Conservation (phyloP, 2,329 filamentous ascomycete species). For the Beauveria sp. region DNA sequence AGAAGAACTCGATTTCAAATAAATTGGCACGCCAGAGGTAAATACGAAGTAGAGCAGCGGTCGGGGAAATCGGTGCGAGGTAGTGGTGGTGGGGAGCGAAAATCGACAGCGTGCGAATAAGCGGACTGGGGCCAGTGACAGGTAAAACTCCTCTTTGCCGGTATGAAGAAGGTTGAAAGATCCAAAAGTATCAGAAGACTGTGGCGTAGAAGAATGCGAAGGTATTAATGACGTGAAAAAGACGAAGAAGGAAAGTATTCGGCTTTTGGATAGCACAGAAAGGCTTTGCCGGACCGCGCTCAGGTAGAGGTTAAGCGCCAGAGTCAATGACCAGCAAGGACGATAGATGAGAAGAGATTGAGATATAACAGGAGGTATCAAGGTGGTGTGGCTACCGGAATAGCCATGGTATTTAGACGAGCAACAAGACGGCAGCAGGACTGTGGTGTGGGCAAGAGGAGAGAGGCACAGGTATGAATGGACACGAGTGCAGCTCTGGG, state of each 20-base stretch:
- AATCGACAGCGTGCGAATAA: slow-evolving; percentile 9
- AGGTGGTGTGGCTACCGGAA: slow-evolving; percentile 8
- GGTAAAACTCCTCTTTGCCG: not conserved
- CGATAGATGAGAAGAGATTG: not conserved
- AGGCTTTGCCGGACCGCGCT: not conserved
- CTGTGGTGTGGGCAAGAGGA: not conserved
- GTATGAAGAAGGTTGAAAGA: not conserved
- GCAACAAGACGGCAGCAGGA: not conserved
- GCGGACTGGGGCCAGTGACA: slow-evolving; percentile 5
- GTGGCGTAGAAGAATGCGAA: not conserved
- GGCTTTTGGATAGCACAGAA: not conserved
- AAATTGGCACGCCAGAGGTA: not conserved
- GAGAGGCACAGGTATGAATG: not conserved
- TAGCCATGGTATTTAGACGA: slow-evolving; percentile 5
- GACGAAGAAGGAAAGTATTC: not conserved
- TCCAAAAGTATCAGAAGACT: not conserved
- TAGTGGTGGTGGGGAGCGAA: slow-evolving; percentile 10
- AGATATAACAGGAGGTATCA: not conserved
- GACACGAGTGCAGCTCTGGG: not conserved
- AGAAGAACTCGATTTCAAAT: not conserved
- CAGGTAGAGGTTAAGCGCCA: not conserved
- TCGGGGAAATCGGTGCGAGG: not conserved
- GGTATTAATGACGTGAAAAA: not conserved
- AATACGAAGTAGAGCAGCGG: slow-evolving; percentile 3
- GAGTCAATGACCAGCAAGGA: not conserved